Evolutionary conservation across 2,329 filamentous ascomycete species (phyloP).

Genomic region (Dactylella cylindrospora): DNA sequence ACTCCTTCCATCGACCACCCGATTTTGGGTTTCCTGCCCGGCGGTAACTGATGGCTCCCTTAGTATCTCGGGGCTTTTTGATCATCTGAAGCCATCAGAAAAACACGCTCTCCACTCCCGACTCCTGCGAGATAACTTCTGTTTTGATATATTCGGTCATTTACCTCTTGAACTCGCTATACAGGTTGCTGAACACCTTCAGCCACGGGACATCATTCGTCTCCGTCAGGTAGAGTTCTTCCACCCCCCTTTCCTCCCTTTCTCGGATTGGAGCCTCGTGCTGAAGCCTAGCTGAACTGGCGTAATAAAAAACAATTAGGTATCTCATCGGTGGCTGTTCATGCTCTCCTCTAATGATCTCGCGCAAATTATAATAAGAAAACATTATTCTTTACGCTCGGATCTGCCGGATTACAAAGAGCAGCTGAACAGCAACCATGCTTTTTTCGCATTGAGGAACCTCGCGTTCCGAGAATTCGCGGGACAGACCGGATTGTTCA

Average conservation of each 20-base stretch:
- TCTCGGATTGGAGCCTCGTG: no score
- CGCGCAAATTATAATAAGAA: neutral
- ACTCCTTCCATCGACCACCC: neutral
- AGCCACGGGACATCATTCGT: slow-evolving; percentile 14
- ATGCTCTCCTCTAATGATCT: slow-evolving; percentile 17
- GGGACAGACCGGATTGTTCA: slow-evolving; percentile 4
- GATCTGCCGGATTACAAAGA: slow-evolving; percentile 10
- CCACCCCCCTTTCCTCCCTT: no score
- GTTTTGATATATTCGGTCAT: slow-evolving; percentile 24
- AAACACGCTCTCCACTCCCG: slow-evolving; percentile 12
- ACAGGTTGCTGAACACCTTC: slow-evolving; percentile 19
- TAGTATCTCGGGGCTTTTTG: slow-evolving; percentile 7
- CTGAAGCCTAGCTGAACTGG: no score
- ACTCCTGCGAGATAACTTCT: slow-evolving; percentile 5
- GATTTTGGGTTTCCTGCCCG: neutral
- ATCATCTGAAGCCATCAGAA: slow-evolving; percentile 17
- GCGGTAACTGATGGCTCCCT: neutral
- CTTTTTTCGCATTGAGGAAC: slow-evolving; percentile 21
- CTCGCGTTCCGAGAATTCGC: slow-evolving; percentile 23
- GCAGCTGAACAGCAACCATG: slow-evolving; percentile 7
- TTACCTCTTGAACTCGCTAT: slow-evolving; percentile 20
- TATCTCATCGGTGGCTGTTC: slow-evolving; percentile 26
- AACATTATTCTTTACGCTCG: slow-evolving; percentile 9
- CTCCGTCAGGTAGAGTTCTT: slow-evolving; percentile 20
- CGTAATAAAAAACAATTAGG: slow-evolving; percentile 8